These are phyloP conservation scores for Extremus antarcticus DNA, from an alignment of 495 filamentous ascomycete genomes.

Conservation along the genomic window DNA sequence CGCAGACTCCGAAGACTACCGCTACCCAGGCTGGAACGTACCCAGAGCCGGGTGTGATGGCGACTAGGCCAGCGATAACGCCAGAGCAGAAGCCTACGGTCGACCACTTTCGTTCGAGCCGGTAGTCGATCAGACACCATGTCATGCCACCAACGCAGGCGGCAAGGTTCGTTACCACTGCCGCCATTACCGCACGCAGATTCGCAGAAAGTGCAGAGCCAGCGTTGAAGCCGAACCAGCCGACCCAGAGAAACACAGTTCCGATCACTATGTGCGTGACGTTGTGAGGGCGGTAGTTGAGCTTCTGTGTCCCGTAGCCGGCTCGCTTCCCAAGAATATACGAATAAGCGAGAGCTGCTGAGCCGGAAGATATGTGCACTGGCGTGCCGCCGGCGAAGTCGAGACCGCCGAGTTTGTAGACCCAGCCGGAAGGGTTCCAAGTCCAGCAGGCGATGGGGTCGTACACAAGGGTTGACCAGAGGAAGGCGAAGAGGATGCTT, in stretches of 20 bases:
- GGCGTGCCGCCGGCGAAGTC: slow-evolving; percentile 96
- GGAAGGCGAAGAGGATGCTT: slow-evolving; percentile 84
- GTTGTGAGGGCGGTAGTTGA: slow-evolving; percentile 96
- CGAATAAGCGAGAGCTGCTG: slow-evolving; percentile 69
- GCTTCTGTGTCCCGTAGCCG: slow-evolving; percentile 72
- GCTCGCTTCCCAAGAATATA: slow-evolving; percentile 74
- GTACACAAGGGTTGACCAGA: slow-evolving; percentile 78
- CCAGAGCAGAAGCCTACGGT: slow-evolving; percentile 96
- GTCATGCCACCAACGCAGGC: slow-evolving; percentile 85
- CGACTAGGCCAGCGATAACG: slow-evolving; percentile 81
- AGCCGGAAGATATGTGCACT: slow-evolving; percentile 88
- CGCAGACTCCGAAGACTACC: slow-evolving; percentile 79
- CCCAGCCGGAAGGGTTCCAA: slow-evolving; percentile 86
- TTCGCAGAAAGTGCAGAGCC: slow-evolving; percentile 85
- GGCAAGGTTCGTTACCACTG: slow-evolving; percentile 59
- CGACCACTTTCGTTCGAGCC: slow-evolving; percentile 90
- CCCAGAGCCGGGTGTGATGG: slow-evolving; percentile 86
- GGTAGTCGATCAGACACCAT: slow-evolving; percentile 91
- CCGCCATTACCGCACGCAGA: slow-evolving; percentile 72
- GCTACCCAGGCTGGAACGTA: slow-evolving; percentile 88
- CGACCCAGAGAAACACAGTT: slow-evolving; percentile 97
- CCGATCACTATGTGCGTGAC: slow-evolving; percentile 95
- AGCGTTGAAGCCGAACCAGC: slow-evolving; percentile 98
- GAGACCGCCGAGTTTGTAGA: slow-evolving; percentile 68
- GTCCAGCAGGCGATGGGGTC: slow-evolving; percentile 62